A percentile compares a stretch with the other conserved stretches of the same genome.
Conservation (phyloP, 2,329 filamentous ascomycete species). For the Aspergillus thermomutatus region DNA sequence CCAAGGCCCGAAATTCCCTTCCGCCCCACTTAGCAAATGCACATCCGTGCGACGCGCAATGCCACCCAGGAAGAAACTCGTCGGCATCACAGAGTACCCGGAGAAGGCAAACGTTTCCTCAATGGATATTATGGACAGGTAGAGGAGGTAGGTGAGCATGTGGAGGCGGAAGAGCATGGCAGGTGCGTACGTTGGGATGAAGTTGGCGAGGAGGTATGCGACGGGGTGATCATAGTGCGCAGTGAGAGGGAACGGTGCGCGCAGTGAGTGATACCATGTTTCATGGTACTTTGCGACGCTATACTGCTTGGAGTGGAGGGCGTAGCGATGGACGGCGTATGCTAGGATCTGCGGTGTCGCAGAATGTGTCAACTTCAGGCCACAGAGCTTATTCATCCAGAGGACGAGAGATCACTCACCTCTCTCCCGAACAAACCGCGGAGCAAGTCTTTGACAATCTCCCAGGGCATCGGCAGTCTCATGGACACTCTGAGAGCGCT, state of each 20-base stretch:
- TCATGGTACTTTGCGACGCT: slow-evolving; percentile 53
- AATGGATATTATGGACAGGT: slow-evolving; percentile 53
- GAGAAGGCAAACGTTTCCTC: slow-evolving; percentile 60
- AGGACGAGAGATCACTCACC: slow-evolving; percentile 33
- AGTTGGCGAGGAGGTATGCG: slow-evolving; percentile 52
- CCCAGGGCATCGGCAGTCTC: slow-evolving; percentile 60
- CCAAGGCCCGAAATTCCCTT: slow-evolving; percentile 46
- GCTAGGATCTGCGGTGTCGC: slow-evolving; percentile 21
- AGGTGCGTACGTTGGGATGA: slow-evolving; percentile 56
- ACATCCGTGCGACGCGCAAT: slow-evolving; percentile 57
- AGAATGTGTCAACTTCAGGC: background rate
- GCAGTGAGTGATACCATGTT: slow-evolving; percentile 55
- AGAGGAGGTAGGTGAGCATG: slow-evolving; percentile 57
- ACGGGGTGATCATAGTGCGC: slow-evolving; percentile 61
- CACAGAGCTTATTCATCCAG: background rate
- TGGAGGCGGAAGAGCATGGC: slow-evolving; percentile 58
- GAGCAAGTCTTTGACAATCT: slow-evolving; percentile 53
- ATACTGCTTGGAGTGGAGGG: slow-evolving; percentile 60
- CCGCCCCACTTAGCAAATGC: slow-evolving; percentile 49
- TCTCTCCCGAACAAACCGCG: slow-evolving; percentile 57
- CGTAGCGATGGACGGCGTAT: slow-evolving; percentile 70
- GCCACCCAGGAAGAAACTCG: slow-evolving; percentile 55
- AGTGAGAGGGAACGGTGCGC: slow-evolving; percentile 53
- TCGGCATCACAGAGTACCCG: slow-evolving; percentile 57
- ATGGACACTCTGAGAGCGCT: slow-evolving; percentile 59